Evolutionary conservation across 192 early-diverging fungal species (phyloP), one percentile per base, ranked within the genome.

Genomic region (Chytriomyces sp.): DNA sequence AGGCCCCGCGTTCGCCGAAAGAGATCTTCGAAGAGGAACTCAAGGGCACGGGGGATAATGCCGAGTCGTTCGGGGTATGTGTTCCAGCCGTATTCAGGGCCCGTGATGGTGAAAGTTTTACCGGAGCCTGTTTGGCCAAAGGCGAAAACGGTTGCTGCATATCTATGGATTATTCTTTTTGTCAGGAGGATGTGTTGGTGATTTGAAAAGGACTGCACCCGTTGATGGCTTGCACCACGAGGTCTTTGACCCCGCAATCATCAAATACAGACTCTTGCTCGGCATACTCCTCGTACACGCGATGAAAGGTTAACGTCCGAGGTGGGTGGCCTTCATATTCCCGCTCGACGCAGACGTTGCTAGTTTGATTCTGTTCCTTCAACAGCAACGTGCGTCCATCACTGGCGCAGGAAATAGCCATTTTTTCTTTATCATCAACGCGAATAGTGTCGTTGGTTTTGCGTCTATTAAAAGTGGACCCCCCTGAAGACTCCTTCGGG

Each of bases 61-160:
- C 83, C 83, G 31, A 65, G 39, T 6, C 58, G 41, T 0, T 71
- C 56, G 3, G 67, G 66, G 25, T 62, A 12, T 28, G 67, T 19
- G 54, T 77, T 74, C 79, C 59, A 80, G 19, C 32, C 68, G 31
- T 39, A 39, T 32, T 59, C 67, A 12, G 78, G 82, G 28, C 86
- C 86, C 6, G 86, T 87, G n/a, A 85, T 80, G 28, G 86, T 87
- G 68, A 79, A 87, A 31, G 81, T 87, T 56, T 87, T 87, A 0
- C 86, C 86, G 52, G 72, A 76, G 1, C 86, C 86, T 4, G 86
- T 87, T 57, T 87, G 84, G 3, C 86, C 86, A 77, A 84, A 87
- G 6, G 86, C 82, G 67, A 87, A 87, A 3, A 87, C 54, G 1
- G 86, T 85, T 17, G 81, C 78, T 6, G 84, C 76, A 57, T 84